phyloP scores from a whole-genome alignment of 345 rosid species.

The Eucalyptus brandiana region DNA sequence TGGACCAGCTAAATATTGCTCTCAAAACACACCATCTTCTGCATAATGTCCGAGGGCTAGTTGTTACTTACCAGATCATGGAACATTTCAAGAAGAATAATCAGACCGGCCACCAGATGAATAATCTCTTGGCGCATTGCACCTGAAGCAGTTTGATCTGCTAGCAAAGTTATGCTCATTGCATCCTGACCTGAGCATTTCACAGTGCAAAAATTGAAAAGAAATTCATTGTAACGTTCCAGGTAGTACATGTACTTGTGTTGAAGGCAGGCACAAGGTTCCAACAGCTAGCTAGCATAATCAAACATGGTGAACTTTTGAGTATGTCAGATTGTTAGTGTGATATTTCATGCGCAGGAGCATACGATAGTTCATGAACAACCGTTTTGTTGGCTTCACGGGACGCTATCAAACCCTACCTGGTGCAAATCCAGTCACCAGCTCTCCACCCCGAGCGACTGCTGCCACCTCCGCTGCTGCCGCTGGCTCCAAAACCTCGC shows the following conservation, averaged over 20 bases:
- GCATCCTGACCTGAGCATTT: slow-evolving; percentile 54
- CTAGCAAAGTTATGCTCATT: slow-evolving; percentile 87
- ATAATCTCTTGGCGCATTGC: slow-evolving; percentile 76
- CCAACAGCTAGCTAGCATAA: neutral
- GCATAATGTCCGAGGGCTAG: neutral
- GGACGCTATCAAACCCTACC: slow-evolving; percentile 14
- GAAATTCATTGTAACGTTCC: neutral
- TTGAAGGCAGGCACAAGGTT: neutral
- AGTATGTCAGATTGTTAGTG: neutral
- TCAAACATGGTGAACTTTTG: neutral
- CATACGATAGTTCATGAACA: neutral
- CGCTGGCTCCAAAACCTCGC: slow-evolving; percentile 26
- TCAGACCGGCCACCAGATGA: slow-evolving; percentile 7
- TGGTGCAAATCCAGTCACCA: slow-evolving; percentile 86
- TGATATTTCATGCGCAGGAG: neutral
- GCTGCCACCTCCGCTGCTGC: slow-evolving; percentile 10
- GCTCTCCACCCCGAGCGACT: slow-evolving; percentile 68
- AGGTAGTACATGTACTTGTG: neutral
- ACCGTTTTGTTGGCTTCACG: neutral
- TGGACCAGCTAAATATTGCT: neutral
- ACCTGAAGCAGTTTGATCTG: slow-evolving; percentile 77
- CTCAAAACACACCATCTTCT: neutral
- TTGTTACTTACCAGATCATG: neutral
- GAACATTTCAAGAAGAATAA: neutral
- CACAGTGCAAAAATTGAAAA: neutral